Evolutionary conservation across 805 yeast genomes (phyloP).

Genomic region (Ogataea pilisensis): DNA sequence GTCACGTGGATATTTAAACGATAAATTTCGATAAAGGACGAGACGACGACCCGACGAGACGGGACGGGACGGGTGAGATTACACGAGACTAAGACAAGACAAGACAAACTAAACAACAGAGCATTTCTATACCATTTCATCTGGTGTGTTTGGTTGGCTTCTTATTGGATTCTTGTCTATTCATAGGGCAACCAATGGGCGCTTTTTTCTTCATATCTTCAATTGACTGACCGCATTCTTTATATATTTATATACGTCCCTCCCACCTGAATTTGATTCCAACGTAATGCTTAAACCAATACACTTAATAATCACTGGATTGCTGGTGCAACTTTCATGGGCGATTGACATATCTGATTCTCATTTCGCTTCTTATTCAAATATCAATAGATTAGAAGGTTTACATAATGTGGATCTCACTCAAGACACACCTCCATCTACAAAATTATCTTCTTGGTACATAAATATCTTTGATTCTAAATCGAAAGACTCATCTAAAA

Average conservation of each 20-base stretch:
- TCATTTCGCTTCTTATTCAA: constrained; percentile 33
- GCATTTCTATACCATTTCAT: no score
- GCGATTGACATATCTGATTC: constrained; percentile 26
- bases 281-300: neutral
- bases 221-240: neutral
- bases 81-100: no score
- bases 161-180: no score
- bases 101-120: no score
- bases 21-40: no score
- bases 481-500: constrained; percentile 29
- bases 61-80: no score
- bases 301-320: neutral
- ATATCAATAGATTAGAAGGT: constrained; percentile 47
- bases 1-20: no score
- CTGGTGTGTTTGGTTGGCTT: no score
- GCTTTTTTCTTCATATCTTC: no score
- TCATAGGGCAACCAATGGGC: no score
- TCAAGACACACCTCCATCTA: constrained; percentile 76
- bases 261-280: no score
- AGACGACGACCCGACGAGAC: no score
- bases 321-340: neutral
- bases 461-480: constrained; percentile 64
- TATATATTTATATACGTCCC: neutral
- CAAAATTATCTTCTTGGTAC: constrained; percentile 59
- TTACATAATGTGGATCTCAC: constrained; percentile 37